Evolutionary conservation across 805 yeast genomes (phyloP), one percentile per base, ranked within the genome.

Genomic region (Wickerhamiella cacticola): DNA sequence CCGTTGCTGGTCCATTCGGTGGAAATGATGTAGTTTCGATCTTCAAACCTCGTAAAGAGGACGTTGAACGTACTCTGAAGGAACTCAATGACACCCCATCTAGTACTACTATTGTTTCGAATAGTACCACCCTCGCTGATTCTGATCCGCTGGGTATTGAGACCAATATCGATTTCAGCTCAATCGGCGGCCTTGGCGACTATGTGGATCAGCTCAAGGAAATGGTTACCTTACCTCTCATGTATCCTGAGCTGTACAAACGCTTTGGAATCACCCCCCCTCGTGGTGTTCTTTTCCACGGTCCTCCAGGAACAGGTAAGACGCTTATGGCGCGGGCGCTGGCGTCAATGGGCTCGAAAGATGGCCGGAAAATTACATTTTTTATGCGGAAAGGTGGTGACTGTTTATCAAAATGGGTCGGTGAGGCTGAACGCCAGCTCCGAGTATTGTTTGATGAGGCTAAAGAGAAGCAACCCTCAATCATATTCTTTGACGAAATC

Each of bases 261-360:
- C 79, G 79, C 61, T 92, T 92, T 59, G 80, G 79, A 49, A 86
- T 89, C 29, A 85, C 96, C 0, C 97, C 98, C 1, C 98, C 98
- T 16, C 71, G 98, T 54, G 98, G 98, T 52, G 98, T 92, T 1
- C 65, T 92, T 48, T 92, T 92, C 66, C 98, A 92, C 64, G 98
- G 98, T 41, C 98, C 98, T 3, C 98, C 98, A 2, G 98, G 98
- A 54, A 92, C 98, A 0, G 98, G 98, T 73, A 92, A 92, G 62
- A 92, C 98, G 0, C 72, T 92, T 46, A 86, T 92, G 95, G 98
- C 98, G 0, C 69, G 98, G 51, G 98, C 98, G 0, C 68, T 92
- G 45, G 98, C 98, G 1, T 92, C 97, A 0, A 83, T 94, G 54
- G 87, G 95, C 57, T 83, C 95, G 0, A 77, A 94, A 0, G 79